Base-by-base conservation (phyloP, 192 early-diverging fungal genomes). In the Backusella liffmaniae region DNA sequence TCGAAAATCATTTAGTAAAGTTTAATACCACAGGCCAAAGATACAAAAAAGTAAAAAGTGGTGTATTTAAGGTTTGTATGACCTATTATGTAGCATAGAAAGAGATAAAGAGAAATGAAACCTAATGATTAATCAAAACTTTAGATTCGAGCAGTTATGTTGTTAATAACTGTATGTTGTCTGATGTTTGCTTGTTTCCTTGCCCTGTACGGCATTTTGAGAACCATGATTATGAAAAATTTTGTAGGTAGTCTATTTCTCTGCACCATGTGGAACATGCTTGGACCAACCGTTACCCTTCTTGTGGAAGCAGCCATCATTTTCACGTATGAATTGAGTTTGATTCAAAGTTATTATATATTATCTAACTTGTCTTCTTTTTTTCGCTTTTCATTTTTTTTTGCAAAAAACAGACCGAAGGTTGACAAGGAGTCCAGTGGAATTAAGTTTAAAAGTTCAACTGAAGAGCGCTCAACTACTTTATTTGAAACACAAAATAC, bases 161-260 rank as follows among this genome's bases (percentile, higher is more conserved):
- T 29, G 1, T 73, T 80, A 32, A 66, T 75, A 42, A 36, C 70
- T 41, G 42, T 73, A 37, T 75, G 79, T 32, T 41, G 76, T 0
- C 23, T 59, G 10, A 21, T 56, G 23, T 80, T 80, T 73, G 79
- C 79, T 4, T 15, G 69, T 30, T 76, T 80, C 12, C 73, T 80
- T 21, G 46, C 68, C 7, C 62, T 80, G 4, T 80, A 80, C 76
- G 79, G 79, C 69, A 73, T 76, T 36, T 36, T 80, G 15, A 74
- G 79, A 21, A 30, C 67, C 42, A 15, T 44, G 5, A 80, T 76
- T 34, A 80, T 76, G 23, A 67, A 46, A 41, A 80, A 66, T 26
- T 23, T 41, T 12, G 35, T 72, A 1, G 79, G 79, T 36, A 75
- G 53, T 15, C 12, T 72, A 29, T 4, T 76, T 16, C 23, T 80